Percentiles rank a stretch among this genome's conserved stretches.
These are phyloP conservation scores for Dothideomycetes sp. DNA, from an alignment of 2,329 filamentous ascomycete species.

Conservation along the genomic window DNA sequence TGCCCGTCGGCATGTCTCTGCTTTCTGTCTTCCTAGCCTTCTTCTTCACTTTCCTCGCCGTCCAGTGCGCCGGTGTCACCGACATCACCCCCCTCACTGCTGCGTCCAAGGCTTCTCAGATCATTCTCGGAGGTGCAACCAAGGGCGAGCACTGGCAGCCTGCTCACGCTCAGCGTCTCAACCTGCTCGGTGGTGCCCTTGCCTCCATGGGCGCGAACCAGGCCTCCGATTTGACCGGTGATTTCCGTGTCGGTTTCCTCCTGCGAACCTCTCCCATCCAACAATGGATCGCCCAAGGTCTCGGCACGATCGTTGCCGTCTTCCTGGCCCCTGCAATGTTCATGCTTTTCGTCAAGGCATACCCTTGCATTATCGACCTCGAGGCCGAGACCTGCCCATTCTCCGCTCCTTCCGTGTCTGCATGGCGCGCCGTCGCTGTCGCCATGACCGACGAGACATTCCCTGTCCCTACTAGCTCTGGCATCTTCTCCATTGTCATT, in stretches of 20 bases:
- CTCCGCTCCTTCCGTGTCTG: constrained; percentile 49
- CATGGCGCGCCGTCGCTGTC: constrained; percentile 54
- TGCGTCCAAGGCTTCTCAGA: constrained; percentile 56
- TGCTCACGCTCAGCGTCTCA: constrained; percentile 48
- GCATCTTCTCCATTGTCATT: constrained; percentile 48
- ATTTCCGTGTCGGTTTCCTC: constrained; percentile 59
- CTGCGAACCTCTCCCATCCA: constrained; percentile 52
- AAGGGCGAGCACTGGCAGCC: constrained; percentile 40
- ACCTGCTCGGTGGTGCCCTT: constrained; percentile 49
- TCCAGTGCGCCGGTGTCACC: constrained; percentile 43
- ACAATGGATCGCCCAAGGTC: constrained; percentile 55
- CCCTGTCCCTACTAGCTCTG: constrained; percentile 42
- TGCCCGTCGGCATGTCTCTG: constrained; percentile 45
- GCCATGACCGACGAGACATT: constrained; percentile 48
- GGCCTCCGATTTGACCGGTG: constrained; percentile 41
- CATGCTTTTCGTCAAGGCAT: constrained; percentile 52
- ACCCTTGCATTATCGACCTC: constrained; percentile 50
- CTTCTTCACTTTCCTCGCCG: constrained; percentile 50
- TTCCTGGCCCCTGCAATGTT: constrained; percentile 59
- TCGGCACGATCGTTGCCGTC: constrained; percentile 52
- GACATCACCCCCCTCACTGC: constrained; percentile 56
- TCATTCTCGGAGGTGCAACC: constrained; percentile 55
- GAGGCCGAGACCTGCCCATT: constrained; percentile 44
- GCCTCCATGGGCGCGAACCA: constrained; percentile 28
- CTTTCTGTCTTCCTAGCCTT: constrained; percentile 46